phyloP scores from a whole-genome alignment of 257 asterid genomes.

The Nicotiana sylvestris region DNA sequence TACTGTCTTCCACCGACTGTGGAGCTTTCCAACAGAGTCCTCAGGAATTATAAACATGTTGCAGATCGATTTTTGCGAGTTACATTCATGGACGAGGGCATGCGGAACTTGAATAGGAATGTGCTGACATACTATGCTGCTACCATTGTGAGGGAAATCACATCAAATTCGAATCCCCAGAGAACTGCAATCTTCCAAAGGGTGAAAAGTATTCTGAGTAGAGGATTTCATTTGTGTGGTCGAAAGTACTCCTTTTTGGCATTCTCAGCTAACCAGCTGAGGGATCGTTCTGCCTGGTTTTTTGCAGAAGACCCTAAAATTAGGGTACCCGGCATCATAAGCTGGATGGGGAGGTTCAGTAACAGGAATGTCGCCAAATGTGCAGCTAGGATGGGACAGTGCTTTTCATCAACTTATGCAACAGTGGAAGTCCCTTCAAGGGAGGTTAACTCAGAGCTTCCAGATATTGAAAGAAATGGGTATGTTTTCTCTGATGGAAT shows the following conservation, averaged over 20 bases:
- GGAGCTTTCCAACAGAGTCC: constrained; percentile 79
- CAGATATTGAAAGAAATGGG: constrained; percentile 57
- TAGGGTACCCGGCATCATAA: constrained; percentile 37
- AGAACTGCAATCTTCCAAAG: constrained; percentile 65
- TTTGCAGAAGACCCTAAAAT: constrained; percentile 56
- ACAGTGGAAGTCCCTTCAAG: constrained; percentile 59
- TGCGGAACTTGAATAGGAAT: constrained; percentile 59
- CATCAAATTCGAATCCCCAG: constrained; percentile 36
- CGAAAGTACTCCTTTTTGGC: constrained; percentile 75
- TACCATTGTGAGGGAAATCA: constrained; percentile 51
- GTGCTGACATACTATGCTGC: constrained; percentile 52
- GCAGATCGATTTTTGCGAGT: constrained; percentile 82
- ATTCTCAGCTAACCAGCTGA: constrained; percentile 78
- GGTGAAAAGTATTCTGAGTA: constrained; percentile 43
- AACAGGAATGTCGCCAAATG: constrained; percentile 68
- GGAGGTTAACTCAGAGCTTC: constrained; percentile 33
- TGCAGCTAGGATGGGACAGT: constrained; percentile 95
- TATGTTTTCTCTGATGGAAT: constrained; percentile 88
- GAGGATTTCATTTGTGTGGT: constrained; percentile 74
- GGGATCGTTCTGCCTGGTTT: constrained; percentile 97
- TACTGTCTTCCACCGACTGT: constrained; percentile 83
- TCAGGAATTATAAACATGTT: constrained; percentile 50
- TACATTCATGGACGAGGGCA: constrained; percentile 90
- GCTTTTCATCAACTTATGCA: constrained; percentile 94
- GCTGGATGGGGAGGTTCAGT: constrained; percentile 85